Percentiles rank a stretch among this genome's conserved stretches.
Evolutionary conservation across 1,284 basidiomycete species (phyloP).

Genomic region (Pseudozyma thailandica): DNA sequence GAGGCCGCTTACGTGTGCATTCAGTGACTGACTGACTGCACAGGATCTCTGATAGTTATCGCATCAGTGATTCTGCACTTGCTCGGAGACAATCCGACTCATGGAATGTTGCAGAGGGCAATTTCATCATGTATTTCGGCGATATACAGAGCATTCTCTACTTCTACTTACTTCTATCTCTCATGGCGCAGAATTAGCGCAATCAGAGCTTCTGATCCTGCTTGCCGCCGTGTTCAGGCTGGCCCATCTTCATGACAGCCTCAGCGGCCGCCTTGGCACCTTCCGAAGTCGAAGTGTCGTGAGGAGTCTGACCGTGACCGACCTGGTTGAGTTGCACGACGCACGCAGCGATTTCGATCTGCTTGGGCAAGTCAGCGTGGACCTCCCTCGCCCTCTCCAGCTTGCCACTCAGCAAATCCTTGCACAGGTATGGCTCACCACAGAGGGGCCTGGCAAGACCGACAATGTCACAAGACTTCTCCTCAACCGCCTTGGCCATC

Average conservation of each 20-base stretch:
- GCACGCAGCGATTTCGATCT: conserved; percentile 45
- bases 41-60: too few species aligned
- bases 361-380: conserved; percentile 34
- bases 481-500: conserved; percentile 72
- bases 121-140: background rate
- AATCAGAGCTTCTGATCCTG: conserved; percentile 29
- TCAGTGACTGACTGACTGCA: background rate
- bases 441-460: conserved; percentile 44
- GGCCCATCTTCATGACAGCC: conserved; percentile 24
- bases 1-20: conserved; percentile 1
- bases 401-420: conserved; percentile 37
- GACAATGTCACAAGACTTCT: conserved; percentile 53
- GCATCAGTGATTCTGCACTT: too few species aligned
- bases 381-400: conserved; percentile 29
- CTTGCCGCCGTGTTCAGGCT: conserved; percentile 43
- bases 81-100: too few species aligned
- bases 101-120: too few species aligned
- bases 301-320: conserved; percentile 24
- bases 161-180: background rate
- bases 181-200: background rate
- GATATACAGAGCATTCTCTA: background rate
- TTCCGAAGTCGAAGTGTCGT: conserved; percentile 42
- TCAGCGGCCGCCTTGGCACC: conserved; percentile 46
- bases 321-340: conserved; percentile 43
- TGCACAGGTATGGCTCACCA: conserved; percentile 45